A percentile compares a stretch with the other conserved stretches of the same genome.
Conservation (phyloP, 1,139 yeast genomes). For the Suhomyces coccinellae region DNA sequence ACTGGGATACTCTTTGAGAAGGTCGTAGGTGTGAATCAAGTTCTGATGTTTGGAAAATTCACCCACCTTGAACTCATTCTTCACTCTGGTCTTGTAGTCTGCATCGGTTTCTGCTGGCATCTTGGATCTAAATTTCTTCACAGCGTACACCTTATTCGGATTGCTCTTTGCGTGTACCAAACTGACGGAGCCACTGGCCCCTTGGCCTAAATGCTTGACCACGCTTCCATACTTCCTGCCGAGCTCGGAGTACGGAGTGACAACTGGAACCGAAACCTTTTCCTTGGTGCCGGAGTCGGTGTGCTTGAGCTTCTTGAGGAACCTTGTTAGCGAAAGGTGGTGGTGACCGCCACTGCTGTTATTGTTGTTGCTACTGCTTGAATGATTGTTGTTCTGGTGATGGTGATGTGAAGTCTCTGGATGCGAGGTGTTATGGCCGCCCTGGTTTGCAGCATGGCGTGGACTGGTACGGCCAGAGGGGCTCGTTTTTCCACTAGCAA, state of each 20-base stretch:
- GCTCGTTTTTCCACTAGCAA: background rate
- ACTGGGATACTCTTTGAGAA: slow-evolving; percentile 46
- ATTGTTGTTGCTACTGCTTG: too few species aligned
- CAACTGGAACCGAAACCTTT: slow-evolving; percentile 1
- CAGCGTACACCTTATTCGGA: slow-evolving; percentile 56
- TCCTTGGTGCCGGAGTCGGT: slow-evolving; percentile 12
- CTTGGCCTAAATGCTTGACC: slow-evolving; percentile 65
- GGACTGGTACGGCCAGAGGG: slow-evolving; percentile 1
- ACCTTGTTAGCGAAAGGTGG: slow-evolving; percentile 40
- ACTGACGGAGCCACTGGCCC: slow-evolving; percentile 77
- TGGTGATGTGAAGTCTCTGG: background rate
- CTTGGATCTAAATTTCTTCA: slow-evolving; percentile 64
- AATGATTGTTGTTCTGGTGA: too few species aligned
- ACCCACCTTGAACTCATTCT: slow-evolving; percentile 66
- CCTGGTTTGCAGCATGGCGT: background rate
- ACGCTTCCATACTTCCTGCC: slow-evolving; percentile 55
- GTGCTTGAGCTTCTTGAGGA: slow-evolving; percentile 40
- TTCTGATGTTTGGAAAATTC: slow-evolving; percentile 61
- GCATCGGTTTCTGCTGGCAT: slow-evolving; percentile 50
- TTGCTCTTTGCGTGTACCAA: slow-evolving; percentile 51
- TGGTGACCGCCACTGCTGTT: slow-evolving; percentile 3
- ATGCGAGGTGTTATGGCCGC: background rate
- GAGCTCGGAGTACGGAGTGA: slow-evolving; percentile 14
- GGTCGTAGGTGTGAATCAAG: slow-evolving; percentile 62
- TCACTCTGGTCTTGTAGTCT: slow-evolving; percentile 63